Evolutionary conservation across 139 green algal species (phyloP).

Genomic region (Chlorella vulgaris): DNA sequence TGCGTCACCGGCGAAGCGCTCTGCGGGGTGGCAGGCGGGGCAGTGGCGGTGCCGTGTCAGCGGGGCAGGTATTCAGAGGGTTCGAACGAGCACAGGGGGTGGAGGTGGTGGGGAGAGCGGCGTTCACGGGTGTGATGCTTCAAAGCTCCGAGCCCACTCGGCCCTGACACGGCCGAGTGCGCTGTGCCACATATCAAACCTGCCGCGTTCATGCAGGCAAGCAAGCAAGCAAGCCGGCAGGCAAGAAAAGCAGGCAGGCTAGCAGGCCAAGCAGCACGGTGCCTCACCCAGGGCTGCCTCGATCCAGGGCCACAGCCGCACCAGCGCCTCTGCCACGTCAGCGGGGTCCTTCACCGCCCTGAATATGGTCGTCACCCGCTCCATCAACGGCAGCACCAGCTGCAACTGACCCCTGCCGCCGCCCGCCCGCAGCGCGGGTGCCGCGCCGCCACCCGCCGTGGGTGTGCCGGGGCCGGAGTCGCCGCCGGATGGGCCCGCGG

Average conservation of each 20-base stretch:
- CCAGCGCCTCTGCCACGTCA: slow-evolving; percentile 50
- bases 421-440: background rate
- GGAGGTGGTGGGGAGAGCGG: too few relatives aligned
- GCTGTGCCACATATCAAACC: too few relatives aligned
- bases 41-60: background rate
- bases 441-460: background rate
- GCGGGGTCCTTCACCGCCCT: slow-evolving; percentile 44
- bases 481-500: slow-evolving; percentile 2
- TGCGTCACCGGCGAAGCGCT: slow-evolving; percentile 33
- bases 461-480: slow-evolving; percentile 15
- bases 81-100: background rate
- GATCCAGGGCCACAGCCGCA: slow-evolving; percentile 60
- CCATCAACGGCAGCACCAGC: slow-evolving; percentile 61
- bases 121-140: too few relatives aligned
- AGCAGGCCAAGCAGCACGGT: background rate
- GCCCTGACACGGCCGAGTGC: too few relatives aligned
- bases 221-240: background rate
- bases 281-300: slow-evolving; percentile 39
- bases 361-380: slow-evolving; percentile 72
- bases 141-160: too few relatives aligned
- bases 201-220: too few relatives aligned
- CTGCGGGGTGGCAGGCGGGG: slow-evolving; percentile 2
- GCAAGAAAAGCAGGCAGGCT: too few relatives aligned
- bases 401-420: background rate
- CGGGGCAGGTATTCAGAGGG: background rate